These are phyloP conservation scores for Cryptosporidium viatorum DNA, from an alignment of 169 alveolate genomes.

Conservation along the genomic window DNA sequence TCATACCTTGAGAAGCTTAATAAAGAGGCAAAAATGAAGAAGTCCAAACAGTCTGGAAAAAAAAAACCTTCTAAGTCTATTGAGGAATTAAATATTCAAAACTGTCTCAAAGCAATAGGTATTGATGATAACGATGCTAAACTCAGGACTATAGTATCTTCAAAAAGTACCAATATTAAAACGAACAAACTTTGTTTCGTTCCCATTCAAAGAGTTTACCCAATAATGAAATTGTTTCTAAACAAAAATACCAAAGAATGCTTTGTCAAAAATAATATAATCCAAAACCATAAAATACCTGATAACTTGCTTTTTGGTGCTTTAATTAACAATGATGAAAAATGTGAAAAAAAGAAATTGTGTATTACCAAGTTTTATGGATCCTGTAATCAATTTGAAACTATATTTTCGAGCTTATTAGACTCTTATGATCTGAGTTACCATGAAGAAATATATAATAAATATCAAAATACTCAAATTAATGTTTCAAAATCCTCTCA, in stretches of 20 bases:
- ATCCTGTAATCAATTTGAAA: neutral
- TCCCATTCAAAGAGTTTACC: constrained; percentile 16
- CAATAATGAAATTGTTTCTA: neutral
- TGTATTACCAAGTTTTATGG: constrained; percentile 7
- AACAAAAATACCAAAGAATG: neutral
- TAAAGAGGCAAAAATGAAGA: neutral
- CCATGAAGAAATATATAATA: neutral
- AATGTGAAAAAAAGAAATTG: too few species aligned
- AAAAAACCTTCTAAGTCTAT: neutral
- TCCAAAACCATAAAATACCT: neutral
- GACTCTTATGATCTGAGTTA: neutral
- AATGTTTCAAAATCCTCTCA: neutral
- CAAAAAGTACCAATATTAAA: too few species aligned
- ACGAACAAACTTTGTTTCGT: neutral
- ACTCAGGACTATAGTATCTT: neutral
- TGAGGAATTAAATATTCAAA: neutral
- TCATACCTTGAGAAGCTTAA: neutral
- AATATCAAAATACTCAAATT: neutral
- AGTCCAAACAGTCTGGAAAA: neutral
- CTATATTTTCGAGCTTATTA: neutral
- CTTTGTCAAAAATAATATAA: neutral
- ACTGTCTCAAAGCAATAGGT: neutral
- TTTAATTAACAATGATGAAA: neutral
- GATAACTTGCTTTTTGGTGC: neutral
- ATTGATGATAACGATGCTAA: neutral